A percentile compares a stretch with the other conserved stretches of the same genome.
Conservation (phyloP, 306 rosid species). For the Dalbergia oliveri region DNA sequence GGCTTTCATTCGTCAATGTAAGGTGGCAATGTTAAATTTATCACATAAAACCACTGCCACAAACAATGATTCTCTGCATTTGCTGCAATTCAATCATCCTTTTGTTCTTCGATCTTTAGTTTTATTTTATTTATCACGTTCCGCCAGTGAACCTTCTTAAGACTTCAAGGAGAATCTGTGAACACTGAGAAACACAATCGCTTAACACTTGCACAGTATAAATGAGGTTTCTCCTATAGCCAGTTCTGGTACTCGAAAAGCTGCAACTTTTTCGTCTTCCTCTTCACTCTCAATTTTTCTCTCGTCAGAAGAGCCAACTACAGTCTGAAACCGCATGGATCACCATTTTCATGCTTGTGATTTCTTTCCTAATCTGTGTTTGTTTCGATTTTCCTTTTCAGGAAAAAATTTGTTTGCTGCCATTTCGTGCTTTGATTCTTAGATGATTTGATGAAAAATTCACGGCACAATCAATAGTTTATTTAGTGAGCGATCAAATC, state of each 20-base stretch:
- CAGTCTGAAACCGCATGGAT: conserved; percentile 2
- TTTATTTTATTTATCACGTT: neutral
- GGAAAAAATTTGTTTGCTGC: neutral
- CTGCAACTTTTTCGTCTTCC: conserved; percentile 22
- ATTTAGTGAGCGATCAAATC: conserved; percentile 3
- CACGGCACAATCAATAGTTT: neutral
- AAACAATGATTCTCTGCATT: conserved; percentile 40
- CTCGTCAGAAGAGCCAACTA: conserved; percentile 18
- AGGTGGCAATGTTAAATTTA: conserved; percentile 34
- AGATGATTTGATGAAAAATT: neutral
- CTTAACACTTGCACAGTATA: conserved; percentile 11
- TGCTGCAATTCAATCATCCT: conserved; percentile 41
- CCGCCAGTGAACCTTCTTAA: neutral
- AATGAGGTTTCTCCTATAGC: conserved; percentile 22
- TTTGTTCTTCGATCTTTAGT: conserved; percentile 33
- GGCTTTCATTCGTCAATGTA: conserved; percentile 49
- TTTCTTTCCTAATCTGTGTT: conserved; percentile 4
- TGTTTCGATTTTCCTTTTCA: neutral
- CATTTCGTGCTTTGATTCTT: conserved; percentile 16
- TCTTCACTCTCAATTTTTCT: neutral
- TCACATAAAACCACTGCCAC: conserved; percentile 40
- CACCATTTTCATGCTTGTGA: conserved; percentile 15
- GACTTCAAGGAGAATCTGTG: conserved; percentile 15
- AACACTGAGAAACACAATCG: conserved; percentile 1
- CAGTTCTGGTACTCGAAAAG: neutral